Evolutionary conservation across 805 yeast genomes (phyloP).

Genomic region (Kodamaea fukazawae): DNA sequence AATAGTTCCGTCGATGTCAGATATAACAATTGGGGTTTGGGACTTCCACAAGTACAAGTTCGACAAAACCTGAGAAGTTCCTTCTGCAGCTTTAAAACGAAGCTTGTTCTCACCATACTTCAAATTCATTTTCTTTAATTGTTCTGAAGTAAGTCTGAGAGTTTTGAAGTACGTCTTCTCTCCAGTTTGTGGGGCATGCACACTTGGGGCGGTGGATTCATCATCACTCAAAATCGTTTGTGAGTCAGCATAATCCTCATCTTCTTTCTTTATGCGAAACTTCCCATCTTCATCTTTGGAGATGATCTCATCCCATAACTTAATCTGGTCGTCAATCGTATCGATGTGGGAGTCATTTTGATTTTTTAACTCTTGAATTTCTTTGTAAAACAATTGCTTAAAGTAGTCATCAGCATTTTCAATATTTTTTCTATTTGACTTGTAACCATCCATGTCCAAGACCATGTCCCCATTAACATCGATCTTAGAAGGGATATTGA

Average conservation of each 20-base stretch:
- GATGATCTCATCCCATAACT: conserved; percentile 37
- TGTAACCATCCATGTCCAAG: conserved; percentile 94
- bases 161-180: conserved; percentile 70
- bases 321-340: conserved; percentile 20
- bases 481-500: conserved; percentile 84
- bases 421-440: conserved; percentile 75
- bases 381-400: conserved; percentile 71
- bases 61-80: conserved; percentile 72
- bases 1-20: conserved; percentile 97
- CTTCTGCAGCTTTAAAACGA: conserved; percentile 76
- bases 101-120: conserved; percentile 77
- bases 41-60: conserved; percentile 81
- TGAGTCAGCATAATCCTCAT: conserved; percentile 1
- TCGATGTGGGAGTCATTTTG: conserved; percentile 11
- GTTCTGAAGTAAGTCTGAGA: conserved; percentile 86
- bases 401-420: conserved; percentile 75
- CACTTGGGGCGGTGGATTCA: not conserved
- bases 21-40: conserved; percentile 84
- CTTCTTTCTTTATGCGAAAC: conserved; percentile 48
- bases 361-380: conserved; percentile 41
- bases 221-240: conserved; percentile 2
- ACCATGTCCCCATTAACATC: conserved; percentile 88
- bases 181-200: conserved; percentile 9
- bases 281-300: conserved; percentile 65
- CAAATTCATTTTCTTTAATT: conserved; percentile 68